Percentiles rank a stretch among this genome's conserved stretches.
These are phyloP conservation scores for Decorospora gaudefroyi DNA, from an alignment of 2,329 filamentous ascomycete genomes.

Conservation along the genomic window DNA sequence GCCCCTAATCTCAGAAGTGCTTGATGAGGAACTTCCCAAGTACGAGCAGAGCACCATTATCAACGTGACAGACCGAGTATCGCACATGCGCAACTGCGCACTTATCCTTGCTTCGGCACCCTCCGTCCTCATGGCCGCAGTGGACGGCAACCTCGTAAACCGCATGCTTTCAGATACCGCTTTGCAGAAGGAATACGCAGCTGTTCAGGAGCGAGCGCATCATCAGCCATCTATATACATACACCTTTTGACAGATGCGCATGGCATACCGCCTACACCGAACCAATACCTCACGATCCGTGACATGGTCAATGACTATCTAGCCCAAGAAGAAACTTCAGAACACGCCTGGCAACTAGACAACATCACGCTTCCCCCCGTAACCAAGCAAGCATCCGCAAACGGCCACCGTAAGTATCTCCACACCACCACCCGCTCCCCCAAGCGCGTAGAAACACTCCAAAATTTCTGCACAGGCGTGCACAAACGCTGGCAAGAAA, in stretches of 20 bases:
- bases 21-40: constrained; percentile 31
- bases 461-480: constrained; percentile 26
- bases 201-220: constrained; percentile 26
- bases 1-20: constrained; percentile 30
- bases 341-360: constrained; percentile 26
- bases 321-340: constrained; percentile 4
- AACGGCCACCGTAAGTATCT: constrained; percentile 35
- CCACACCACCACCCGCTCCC: constrained; percentile 21
- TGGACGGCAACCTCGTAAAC: constrained; percentile 30
- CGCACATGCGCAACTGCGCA: constrained; percentile 30
- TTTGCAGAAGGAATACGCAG: constrained; percentile 26
- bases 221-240: constrained; percentile 38
- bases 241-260: constrained; percentile 29
- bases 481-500: constrained; percentile 17
- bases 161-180: constrained; percentile 15
- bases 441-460: constrained; percentile 21
- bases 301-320: constrained; percentile 25
- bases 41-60: constrained; percentile 25
- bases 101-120: constrained; percentile 37
- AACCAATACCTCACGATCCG: constrained; percentile 31
- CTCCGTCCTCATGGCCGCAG: constrained; percentile 28
- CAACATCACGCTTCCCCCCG: constrained; percentile 18
- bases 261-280: constrained; percentile 29
- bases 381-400: constrained; percentile 6
- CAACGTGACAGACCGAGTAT: constrained; percentile 13